Base-by-base conservation (phyloP, 331 rosid species). In the Arachis monticola region DNA sequence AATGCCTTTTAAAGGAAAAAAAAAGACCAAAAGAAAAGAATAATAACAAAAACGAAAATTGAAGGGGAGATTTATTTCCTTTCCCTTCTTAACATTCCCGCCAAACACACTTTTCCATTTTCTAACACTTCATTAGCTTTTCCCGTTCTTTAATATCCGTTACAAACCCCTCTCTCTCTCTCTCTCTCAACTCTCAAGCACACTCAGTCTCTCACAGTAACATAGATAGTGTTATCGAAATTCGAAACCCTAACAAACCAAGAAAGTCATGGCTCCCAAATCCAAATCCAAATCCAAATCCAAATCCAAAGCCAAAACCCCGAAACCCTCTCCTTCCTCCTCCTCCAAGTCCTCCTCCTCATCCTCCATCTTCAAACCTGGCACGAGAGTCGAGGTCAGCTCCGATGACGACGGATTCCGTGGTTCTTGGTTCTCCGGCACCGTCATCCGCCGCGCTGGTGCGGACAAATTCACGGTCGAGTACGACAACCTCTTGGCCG, bases 321-420 rank as follows among this genome's bases (percentile, higher is more conserved):
- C 47, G 9, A 1, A 35, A 40, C 8, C 73, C 3, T 5, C 84
- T 3, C 5, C 79, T 22, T 22, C 27, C 27, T 22, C 22, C 22
- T 17, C 22, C 22, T 17, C 22, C 22, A 17, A 17, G 22, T 17
- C 22, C 22, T 17, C 40, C 40, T 35, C 40, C 3, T 4, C 40
- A 35, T 35, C 40, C 4, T 35, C 40, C 11, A 10, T n/a, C 45
- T 80, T 88, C 79, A 70, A 70, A 30, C 69, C 89, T 0, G 93
- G 93, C 27, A 31, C 81, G 6, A 60, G 66, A 2, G 85, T 89
- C 5, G 93, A 89, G 76, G 8, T 89, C 48, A 79, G 80, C 78
- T 40, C 88, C 13, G 83, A 85, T 5, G 91, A 89, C 42, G 84
- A 81, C 1, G 93, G 93, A 5, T 89, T 89, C 71, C 85, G 80